Evolutionary conservation across 148 eudicot genomes (phyloP), one percentile per base, ranked within the genome.

Genomic region (Vaccinium myrtillus): DNA sequence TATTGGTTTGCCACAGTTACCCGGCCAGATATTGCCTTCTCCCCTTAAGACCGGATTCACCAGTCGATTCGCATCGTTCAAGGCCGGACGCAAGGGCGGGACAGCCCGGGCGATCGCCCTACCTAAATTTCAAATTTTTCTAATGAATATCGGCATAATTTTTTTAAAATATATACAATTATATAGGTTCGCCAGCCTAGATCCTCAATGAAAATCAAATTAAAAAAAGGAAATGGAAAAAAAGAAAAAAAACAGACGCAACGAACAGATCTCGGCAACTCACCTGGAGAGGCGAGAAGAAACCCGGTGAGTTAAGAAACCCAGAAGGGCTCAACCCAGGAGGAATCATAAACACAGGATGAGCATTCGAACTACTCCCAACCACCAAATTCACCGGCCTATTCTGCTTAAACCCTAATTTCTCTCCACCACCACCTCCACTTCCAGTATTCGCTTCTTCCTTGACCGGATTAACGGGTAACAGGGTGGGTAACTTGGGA

Each of bases 311-410:
- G 78, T 83, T 90, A 78, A 95, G 91, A 75, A 96, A 93, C 18
- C 92, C 89, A 23, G 94, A 88, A 58, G 99, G 99, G 36, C 95
- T 96, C 81, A 93, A 84, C 79, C 93, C 99, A 1, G 95, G 91
- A 32, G 98, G 93, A n/a, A 91, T 80, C 89, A 86, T 83, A 61
- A 93, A 93, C 85, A 91, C 3, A 25, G 16, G 15, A 11, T 36
- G 73, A 67, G 6, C 4, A 61, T 21, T 84, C 13, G 94, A 92
- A 36, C 95, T 78, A 23, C 81, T 87, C 55, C 88, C 87, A 74
- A 90, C 86, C 90, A 87, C 87, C 91, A 87, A 84, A 80, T 85
- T 90, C 89, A 87, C 84, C 55, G 94, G 95, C 67, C 94, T 82
- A 43, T 91, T 92, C 82, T 88, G 87, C 91, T 90, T 90, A 83